Conservation (phyloP, 495 filamentous ascomycete species). For the Tuber calosporum region DNA sequence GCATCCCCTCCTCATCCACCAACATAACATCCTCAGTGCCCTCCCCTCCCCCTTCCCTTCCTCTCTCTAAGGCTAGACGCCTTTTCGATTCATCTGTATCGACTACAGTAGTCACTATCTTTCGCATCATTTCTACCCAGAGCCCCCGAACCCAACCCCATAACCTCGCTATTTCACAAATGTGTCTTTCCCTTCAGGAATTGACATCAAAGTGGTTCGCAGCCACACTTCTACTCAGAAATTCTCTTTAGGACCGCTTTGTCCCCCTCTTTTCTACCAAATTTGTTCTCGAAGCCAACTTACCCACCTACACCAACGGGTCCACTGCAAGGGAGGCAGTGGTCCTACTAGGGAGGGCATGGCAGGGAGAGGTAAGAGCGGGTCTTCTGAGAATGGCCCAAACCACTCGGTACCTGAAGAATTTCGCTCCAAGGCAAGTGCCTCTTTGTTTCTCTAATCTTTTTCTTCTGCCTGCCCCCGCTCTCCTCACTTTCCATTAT, state of each 20-base stretch:
- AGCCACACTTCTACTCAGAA: conserved; percentile 34
- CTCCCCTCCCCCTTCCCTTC: not conserved
- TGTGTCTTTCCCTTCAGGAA: conserved; percentile 38
- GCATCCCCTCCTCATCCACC: not conserved
- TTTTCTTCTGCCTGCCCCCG: not conserved
- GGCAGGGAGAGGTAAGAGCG: conserved; percentile 27
- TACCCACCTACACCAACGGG: conserved; percentile 6
- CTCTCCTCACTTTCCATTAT: conserved; percentile 18
- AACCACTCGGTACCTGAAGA: conserved; percentile 17
- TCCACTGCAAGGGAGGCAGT: conserved; percentile 17
- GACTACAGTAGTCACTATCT: conserved; percentile 15
- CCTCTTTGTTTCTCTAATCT: conserved; percentile 12
- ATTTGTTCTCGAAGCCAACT: conserved; percentile 3
- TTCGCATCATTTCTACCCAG: conserved; percentile 8
- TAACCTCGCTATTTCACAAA: conserved; percentile 19
- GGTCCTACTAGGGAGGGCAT: conserved; percentile 27
- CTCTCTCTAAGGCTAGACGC: conserved; percentile 9
- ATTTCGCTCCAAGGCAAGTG: conserved; percentile 31
- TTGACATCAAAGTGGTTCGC: conserved; percentile 36
- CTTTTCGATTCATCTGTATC: not conserved
- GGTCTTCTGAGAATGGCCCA: conserved; percentile 24
- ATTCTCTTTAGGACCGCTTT: conserved; percentile 22
- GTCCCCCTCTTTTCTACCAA: conserved; percentile 12
- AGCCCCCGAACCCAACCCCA: conserved; percentile 18
- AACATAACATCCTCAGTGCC: not conserved